Evolutionary conservation across 768 basidiomycete genomes (phyloP).

Genomic region (Collybia mongolica): DNA sequence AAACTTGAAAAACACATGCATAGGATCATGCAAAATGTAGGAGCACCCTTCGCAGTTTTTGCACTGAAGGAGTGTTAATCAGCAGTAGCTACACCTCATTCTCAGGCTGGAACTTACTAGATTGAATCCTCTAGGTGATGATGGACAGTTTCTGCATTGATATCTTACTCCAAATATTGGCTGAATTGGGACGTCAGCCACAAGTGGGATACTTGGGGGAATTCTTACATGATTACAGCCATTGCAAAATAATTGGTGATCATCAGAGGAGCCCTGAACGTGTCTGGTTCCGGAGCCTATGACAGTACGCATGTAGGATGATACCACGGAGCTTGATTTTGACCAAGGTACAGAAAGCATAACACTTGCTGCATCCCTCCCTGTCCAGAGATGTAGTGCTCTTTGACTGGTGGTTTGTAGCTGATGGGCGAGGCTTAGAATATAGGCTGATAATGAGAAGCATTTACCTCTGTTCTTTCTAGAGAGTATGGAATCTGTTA

Average conservation of each 20-base stretch:
- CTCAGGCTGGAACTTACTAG: constrained; percentile 50
- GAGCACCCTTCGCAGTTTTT: constrained; percentile 75
- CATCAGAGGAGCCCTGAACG: constrained; percentile 31
- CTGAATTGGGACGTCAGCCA: constrained; percentile 31
- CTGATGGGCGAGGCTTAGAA: constrained; percentile 16
- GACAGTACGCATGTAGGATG: constrained; percentile 67
- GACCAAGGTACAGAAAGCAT: constrained; percentile 43
- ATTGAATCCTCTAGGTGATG: constrained; percentile 66
- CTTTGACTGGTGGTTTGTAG: constrained; percentile 69
- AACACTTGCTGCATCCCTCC: constrained; percentile 68
- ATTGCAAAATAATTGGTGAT: constrained; percentile 63
- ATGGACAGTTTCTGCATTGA: constrained; percentile 90
- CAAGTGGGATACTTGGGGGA: not conserved
- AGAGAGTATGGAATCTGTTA: constrained; percentile 84
- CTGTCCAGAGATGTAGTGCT: constrained; percentile 75
- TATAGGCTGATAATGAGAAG: not conserved
- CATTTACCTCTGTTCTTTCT: constrained; percentile 56
- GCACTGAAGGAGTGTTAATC: constrained; percentile 52
- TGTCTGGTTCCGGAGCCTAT: constrained; percentile 49
- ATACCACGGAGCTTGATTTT: constrained; percentile 56
- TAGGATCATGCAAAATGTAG: constrained; percentile 77
- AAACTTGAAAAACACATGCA: constrained; percentile 88
- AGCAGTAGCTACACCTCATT: not conserved
- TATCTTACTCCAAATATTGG: constrained; percentile 77
- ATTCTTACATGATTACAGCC: constrained; percentile 54